Conservation (phyloP, 1,284 basidiomycete genomes). For the Microbotryum silenes-acaulis region DNA sequence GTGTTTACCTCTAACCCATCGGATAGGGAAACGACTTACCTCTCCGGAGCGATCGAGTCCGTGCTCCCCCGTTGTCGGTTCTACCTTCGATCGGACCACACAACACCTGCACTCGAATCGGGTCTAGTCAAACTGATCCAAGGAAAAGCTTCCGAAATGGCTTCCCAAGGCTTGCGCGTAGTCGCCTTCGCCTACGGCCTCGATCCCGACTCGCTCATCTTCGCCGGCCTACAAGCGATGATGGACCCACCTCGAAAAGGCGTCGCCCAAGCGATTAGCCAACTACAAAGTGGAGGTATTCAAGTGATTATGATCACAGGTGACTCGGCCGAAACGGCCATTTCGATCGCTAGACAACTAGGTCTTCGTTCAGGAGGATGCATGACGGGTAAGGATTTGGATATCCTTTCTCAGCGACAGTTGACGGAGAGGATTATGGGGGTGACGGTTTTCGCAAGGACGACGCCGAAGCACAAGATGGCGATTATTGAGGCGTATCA, state of each 20-base stretch:
- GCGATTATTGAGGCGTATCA: constrained; percentile 90
- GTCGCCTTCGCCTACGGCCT: constrained; percentile 81
- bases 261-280: constrained; percentile 75
- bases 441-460: constrained; percentile 85
- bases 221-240: constrained; percentile 92
- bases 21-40: constrained; percentile 68
- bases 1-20: constrained; percentile 40
- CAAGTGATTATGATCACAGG: constrained; percentile 98
- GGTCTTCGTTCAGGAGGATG: constrained; percentile 57
- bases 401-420: constrained; percentile 69
- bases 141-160: constrained; percentile 60
- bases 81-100: constrained; percentile 77
- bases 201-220: constrained; percentile 57
- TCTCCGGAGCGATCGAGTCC: constrained; percentile 86
- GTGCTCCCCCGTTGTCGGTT: constrained; percentile 76
- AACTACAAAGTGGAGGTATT: constrained; percentile 75
- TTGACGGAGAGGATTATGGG: constrained; percentile 70
- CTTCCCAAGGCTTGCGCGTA: constrained; percentile 70
- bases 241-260: constrained; percentile 87
- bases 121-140: constrained; percentile 59
- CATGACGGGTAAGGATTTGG: constrained; percentile 80
- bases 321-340: constrained; percentile 82
- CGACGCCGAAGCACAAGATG: constrained; percentile 96
- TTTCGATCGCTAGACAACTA: constrained; percentile 80
- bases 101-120: constrained; percentile 66